Base-by-base conservation (phyloP, 2,329 filamentous ascomycete genomes). In the Dryadomyces quercus-mongolicae region DNA sequence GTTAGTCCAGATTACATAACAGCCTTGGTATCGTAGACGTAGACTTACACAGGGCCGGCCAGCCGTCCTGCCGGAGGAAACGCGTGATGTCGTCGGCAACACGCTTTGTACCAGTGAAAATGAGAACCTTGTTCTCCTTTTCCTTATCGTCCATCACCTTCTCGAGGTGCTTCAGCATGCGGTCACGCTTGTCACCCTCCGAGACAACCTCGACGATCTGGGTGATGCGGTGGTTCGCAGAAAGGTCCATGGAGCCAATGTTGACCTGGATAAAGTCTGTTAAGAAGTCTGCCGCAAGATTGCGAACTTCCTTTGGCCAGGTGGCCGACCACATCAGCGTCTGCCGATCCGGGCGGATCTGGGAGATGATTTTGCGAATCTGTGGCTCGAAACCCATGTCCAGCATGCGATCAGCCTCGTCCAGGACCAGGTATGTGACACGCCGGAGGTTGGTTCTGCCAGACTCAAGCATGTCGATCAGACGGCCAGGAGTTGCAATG, bases 351-450 rank as follows among this genome's bases (percentile, higher is more conserved):
- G 93, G 93, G 63, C 93, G 89, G 71, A 97, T 97, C 75, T 98
- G 93, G 60, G 86, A 81, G 63, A 98, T 91, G 62, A 98, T 97
- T 78, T 97, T 97, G 76, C 93, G 89, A 65, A 98, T 97, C 71
- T 97, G 93, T 62, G 93, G 93, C 75, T 98, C 93, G 74, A 98
- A 97, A 82, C 93, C 93, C 93, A 98, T 98, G 75, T 98, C 93
- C 69, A 98, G 80, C 93, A 98, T 98, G 67, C 93, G 92, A 74
- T 98, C 93, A 69, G 93, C 93, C 77, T 98, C 93, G 65, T 98
- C 93, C 60, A 98, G 90, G 62, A 97, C 93, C 55, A 98, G 79
- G 75, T 98, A 98, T 55, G 93, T 98, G 59, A 97, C 91, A 70
- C 93, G 90, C 62, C 92, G 92, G 60, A 98, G 82, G 75, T 98